A percentile compares a stretch with the other conserved stretches of the same genome.
phyloP scores from a whole-genome alignment of 345 rosid genomes.

The Leavenworthia alabamica region DNA sequence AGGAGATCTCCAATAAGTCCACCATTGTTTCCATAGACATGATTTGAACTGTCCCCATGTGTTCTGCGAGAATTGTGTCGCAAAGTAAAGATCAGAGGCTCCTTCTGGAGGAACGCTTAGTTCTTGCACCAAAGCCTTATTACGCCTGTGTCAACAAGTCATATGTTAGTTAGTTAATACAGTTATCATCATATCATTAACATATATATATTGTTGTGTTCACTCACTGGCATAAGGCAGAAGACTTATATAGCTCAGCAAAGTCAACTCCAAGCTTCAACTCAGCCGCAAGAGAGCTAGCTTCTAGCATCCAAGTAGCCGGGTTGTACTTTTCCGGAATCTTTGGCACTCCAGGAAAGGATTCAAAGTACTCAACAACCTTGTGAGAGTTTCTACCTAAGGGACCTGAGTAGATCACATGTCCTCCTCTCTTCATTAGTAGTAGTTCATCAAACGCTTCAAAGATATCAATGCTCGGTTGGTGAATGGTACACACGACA shows the following conservation, averaged over 20 bases:
- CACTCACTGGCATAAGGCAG: constrained; percentile 54
- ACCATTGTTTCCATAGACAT: constrained; percentile 68
- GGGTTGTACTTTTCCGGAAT: constrained; percentile 73
- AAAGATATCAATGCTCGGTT: constrained; percentile 77
- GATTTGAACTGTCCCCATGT: constrained; percentile 56
- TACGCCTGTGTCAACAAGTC: constrained; percentile 35
- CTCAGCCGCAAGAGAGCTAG: constrained; percentile 71
- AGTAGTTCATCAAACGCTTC: constrained; percentile 81
- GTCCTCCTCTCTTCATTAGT: constrained; percentile 87
- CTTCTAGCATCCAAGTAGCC: constrained; percentile 91
- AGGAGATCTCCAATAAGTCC: constrained; percentile 80
- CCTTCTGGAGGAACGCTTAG: constrained; percentile 49
- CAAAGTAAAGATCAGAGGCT: constrained; percentile 44
- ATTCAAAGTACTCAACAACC: constrained; percentile 68
- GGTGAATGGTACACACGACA: constrained; percentile 81
- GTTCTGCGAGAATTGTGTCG: constrained; percentile 45
- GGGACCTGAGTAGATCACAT: constrained; percentile 65
- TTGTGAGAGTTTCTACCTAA: constrained; percentile 59
- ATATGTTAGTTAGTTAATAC: background rate
- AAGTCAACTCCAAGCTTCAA: constrained; percentile 63
- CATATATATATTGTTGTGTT: background rate
- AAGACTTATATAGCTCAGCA: constrained; percentile 53
- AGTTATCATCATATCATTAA: background rate
- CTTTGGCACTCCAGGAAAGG: constrained; percentile 61
- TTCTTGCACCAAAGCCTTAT: constrained; percentile 46